A percentile compares a stretch with the other conserved stretches of the same genome.
phyloP scores from a whole-genome alignment of 2,329 filamentous ascomycete genomes.

The Colletotrichum plurivorum region DNA sequence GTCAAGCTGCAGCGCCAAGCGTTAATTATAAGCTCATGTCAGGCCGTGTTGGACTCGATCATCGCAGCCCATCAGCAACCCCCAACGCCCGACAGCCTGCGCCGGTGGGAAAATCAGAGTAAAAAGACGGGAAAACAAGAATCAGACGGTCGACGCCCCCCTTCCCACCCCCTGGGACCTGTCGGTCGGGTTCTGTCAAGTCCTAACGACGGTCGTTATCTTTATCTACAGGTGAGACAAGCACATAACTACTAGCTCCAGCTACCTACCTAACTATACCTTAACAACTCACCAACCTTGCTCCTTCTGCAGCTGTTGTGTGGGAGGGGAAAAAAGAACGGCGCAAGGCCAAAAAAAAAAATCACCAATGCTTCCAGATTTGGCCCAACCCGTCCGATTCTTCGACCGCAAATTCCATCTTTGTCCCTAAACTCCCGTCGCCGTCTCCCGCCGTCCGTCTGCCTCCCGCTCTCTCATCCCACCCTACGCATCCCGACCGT shows the following conservation, averaged over 20 bases:
- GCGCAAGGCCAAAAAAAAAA: constrained; percentile 22
- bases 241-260: constrained; percentile 4
- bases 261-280: neutral
- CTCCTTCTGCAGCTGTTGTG: constrained; percentile 4
- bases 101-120: too few species aligned
- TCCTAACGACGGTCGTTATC: constrained; percentile 3
- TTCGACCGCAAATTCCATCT: constrained; percentile 26
- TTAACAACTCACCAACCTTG: constrained; percentile 8
- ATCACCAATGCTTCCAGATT: constrained; percentile 31
- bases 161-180: neutral
- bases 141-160: constrained; percentile 19
- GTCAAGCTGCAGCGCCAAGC: constrained; percentile 12
- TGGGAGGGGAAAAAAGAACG: constrained; percentile 26
- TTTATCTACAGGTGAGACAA: constrained; percentile 29
- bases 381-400: constrained; percentile 34
- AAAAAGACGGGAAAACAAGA: neutral
- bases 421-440: constrained; percentile 36
- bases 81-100: too few species aligned
- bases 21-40: constrained; percentile 1
- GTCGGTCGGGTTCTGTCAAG: neutral
- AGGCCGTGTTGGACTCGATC: constrained; percentile 7
- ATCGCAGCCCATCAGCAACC: neutral
- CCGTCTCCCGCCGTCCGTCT: constrained; percentile 8
- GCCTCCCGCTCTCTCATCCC: constrained; percentile 17
- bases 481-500: constrained; percentile 17